phyloP scores from a whole-genome alignment of 2,329 filamentous ascomycete species.

The Didymella lethalis region DNA sequence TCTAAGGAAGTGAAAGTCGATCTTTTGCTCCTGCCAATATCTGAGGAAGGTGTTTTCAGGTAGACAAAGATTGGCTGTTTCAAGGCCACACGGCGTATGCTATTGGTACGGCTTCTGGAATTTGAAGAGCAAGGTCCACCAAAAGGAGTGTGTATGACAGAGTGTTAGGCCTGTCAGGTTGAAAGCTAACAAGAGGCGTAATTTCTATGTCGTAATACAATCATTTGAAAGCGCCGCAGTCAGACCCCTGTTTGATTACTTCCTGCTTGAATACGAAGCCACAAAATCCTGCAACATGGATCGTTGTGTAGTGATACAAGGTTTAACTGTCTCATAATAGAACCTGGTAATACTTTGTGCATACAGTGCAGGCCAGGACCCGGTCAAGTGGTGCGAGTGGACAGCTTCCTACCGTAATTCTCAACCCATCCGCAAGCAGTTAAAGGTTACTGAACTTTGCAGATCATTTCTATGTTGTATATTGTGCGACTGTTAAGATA shows the following conservation, averaged over 20 bases:
- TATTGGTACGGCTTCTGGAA: constrained; percentile 2
- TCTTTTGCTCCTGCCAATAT: not conserved
- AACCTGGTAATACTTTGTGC: constrained; percentile 1
- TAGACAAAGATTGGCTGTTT: not conserved
- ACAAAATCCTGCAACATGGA: not conserved
- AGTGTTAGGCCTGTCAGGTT: not conserved
- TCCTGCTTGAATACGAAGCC: constrained; percentile 4
- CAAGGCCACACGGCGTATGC: not conserved
- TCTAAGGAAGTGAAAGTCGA: not conserved
- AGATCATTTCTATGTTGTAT: too few species aligned
- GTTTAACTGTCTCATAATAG: constrained; percentile 1
- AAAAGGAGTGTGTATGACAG: not conserved
- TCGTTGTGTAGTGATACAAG: not conserved
- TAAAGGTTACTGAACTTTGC: not conserved
- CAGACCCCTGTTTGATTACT: not conserved
- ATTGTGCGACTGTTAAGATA: too few species aligned
- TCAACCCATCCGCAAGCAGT: constrained; percentile 1
- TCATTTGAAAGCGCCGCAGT: not conserved
- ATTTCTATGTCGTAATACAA: too few species aligned
- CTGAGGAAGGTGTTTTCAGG: not conserved
- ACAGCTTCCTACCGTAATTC: not conserved
- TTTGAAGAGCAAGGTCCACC: not conserved
- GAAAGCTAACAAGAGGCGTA: not conserved
- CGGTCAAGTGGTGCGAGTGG: constrained; percentile 1
- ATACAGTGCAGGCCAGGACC: not conserved